Percentiles rank a stretch among this genome's conserved stretches.
phyloP scores from a whole-genome alignment of 208 protist genomes.

The Trypanosomatidae sp. region DNA sequence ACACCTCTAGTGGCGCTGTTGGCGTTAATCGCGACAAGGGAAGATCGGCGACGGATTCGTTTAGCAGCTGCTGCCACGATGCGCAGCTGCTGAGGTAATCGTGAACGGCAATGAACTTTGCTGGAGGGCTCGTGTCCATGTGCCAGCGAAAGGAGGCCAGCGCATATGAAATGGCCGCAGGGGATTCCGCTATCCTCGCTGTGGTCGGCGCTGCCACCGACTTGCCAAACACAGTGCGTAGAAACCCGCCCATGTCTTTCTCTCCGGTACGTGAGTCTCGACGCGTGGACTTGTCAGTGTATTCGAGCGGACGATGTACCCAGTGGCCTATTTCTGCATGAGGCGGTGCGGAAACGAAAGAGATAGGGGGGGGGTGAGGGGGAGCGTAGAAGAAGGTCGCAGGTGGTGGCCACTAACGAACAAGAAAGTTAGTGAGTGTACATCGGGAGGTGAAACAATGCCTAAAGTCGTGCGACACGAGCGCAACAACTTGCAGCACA shows the following conservation, averaged over 20 bases:
- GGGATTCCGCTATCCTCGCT: constrained; percentile 20
- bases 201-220: constrained; percentile 4
- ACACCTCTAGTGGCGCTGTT: constrained; percentile 71
- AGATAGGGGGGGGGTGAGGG: background rate
- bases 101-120: constrained; percentile 71
- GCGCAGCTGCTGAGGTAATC: constrained; percentile 67
- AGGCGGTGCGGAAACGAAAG: background rate
- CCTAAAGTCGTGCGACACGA: background rate
- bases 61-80: constrained; percentile 62
- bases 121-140: constrained; percentile 62
- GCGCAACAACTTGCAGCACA: background rate
- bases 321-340: background rate
- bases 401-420: background rate
- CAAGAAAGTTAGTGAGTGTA: background rate
- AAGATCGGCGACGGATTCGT: constrained; percentile 42
- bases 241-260: constrained; percentile 26
- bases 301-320: background rate
- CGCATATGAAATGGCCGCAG: constrained; percentile 43
- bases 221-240: constrained; percentile 28
- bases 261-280: background rate
- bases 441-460: background rate
- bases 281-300: no score
- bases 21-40: constrained; percentile 45
- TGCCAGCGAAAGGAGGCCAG: constrained; percentile 83
- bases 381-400: background rate